Evolutionary conservation across 2,329 filamentous ascomycete genomes (phyloP).

Genomic region (Talaromyces albobiverticillius): DNA sequence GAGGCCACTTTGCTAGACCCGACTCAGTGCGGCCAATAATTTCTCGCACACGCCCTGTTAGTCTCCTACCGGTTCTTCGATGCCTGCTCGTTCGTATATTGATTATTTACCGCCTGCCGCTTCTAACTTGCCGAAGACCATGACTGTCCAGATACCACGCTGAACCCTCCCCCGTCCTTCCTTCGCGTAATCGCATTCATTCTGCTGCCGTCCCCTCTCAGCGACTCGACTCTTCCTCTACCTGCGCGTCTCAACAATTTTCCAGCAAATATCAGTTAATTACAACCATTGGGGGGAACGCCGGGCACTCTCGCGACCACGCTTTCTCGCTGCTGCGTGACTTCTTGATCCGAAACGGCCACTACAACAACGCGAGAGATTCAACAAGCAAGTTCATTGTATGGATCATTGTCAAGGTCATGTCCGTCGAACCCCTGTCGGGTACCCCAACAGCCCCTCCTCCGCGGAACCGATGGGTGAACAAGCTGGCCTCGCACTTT

Average conservation of each 20-base stretch:
- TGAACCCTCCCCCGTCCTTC: constrained; percentile 1
- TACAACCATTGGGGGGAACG: neutral
- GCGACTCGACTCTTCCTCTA: neutral
- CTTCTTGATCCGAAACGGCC: neutral
- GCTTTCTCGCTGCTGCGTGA: neutral
- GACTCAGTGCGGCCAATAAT: neutral
- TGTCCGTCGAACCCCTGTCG: constrained; percentile 38
- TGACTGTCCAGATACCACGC: constrained; percentile 2
- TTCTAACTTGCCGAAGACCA: constrained; percentile 5
- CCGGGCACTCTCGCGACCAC: neutral
- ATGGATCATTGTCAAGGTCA: constrained; percentile 36
- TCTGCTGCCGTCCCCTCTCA: neutral
- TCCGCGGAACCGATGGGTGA: constrained; percentile 46
- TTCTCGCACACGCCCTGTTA: neutral
- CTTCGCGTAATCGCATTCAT: constrained; percentile 10
- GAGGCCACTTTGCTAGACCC: neutral
- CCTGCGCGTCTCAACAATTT: neutral
- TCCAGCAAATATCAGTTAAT: neutral
- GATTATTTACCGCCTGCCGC: neutral
- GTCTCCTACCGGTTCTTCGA: neutral
- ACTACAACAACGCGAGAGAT: neutral
- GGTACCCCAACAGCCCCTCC: constrained; percentile 31
- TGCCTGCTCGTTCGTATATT: no score
- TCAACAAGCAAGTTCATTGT: constrained; percentile 18
- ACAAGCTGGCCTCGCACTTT: constrained; percentile 57